Evolutionary conservation across 257 asterid genomes (phyloP).

Genomic region (Linaria vulgaris): DNA sequence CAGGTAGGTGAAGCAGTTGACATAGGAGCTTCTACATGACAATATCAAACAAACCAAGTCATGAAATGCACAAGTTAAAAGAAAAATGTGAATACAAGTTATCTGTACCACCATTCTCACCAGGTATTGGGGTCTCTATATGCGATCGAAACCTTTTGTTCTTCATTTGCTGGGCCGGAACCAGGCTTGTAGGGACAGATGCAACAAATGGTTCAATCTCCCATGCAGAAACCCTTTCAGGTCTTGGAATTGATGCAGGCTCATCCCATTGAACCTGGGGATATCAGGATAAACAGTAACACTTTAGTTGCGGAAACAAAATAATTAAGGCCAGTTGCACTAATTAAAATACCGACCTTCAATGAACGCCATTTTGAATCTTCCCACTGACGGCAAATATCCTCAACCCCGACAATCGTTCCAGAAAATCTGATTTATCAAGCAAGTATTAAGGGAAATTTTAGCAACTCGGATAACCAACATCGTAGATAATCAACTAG

Average conservation of each 20-base stretch:
- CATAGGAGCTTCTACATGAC: conserved; percentile 34
- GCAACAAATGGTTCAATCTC: conserved; percentile 58
- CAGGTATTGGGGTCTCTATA: conserved; percentile 43
- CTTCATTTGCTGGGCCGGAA: conserved; percentile 42
- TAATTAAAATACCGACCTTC: neutral
- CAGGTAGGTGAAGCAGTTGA: conserved; percentile 37
- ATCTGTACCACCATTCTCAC: conserved; percentile 27
- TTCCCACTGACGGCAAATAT: conserved; percentile 41
- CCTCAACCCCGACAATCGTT: conserved; percentile 47
- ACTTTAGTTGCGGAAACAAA: neutral
- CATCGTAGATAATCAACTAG: neutral
- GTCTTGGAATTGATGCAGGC: conserved; percentile 41
- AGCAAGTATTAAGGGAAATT: neutral
- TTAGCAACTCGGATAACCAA: conserved; percentile 5
- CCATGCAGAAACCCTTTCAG: conserved; percentile 64
- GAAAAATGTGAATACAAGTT: neutral
- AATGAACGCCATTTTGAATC: conserved; percentile 49
- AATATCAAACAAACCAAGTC: conserved; percentile 8
- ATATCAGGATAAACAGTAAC: neutral
- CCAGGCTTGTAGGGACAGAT: conserved; percentile 35
- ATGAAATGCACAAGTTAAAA: neutral
- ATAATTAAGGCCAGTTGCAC: neutral
- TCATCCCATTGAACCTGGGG: conserved; percentile 64
- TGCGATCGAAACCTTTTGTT: conserved; percentile 52
- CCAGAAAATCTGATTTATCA: conserved; percentile 36